phyloP scores from a whole-genome alignment of 2,329 filamentous ascomycete genomes.

The Xylaria hypoxylon region DNA sequence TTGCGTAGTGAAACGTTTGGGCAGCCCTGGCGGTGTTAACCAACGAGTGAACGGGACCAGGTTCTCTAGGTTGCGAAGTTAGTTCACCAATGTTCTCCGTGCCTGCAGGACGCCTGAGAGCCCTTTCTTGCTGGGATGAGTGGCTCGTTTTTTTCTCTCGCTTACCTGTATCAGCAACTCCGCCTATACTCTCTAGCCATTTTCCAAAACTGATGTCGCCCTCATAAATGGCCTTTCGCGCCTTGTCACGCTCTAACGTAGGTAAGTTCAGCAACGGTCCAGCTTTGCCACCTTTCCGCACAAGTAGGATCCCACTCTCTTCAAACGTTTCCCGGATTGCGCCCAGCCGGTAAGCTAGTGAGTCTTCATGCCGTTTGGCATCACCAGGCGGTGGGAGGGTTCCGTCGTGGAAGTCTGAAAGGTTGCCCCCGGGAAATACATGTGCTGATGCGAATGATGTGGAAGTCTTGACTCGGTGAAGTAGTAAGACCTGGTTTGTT shows the following conservation, averaged over 20 bases:
- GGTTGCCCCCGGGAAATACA: conserved; percentile 92
- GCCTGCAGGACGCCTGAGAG: neutral
- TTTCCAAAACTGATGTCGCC: conserved; percentile 73
- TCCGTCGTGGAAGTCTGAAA: conserved; percentile 83
- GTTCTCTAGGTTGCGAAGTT: conserved; percentile 57
- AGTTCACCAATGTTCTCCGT: neutral
- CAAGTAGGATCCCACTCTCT: conserved; percentile 76
- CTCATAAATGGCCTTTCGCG: conserved; percentile 75
- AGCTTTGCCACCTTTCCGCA: conserved; percentile 48
- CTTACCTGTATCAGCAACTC: conserved; percentile 73
- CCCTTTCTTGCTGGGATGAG: neutral
- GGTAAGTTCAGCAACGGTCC: conserved; percentile 71
- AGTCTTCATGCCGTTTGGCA: conserved; percentile 74
- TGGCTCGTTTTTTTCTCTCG: conserved; percentile 26
- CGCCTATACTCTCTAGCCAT: conserved; percentile 70
- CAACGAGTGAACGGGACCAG: conserved; percentile 89
- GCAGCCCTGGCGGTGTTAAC: conserved; percentile 81
- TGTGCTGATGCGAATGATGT: conserved; percentile 90
- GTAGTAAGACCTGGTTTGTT: conserved; percentile 85
- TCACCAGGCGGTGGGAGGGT: conserved; percentile 59
- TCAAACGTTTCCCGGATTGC: conserved; percentile 95
- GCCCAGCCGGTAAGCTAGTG: conserved; percentile 78
- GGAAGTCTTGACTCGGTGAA: conserved; percentile 86
- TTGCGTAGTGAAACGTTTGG: conserved; percentile 89
- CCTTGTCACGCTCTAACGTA: conserved; percentile 70